Percentiles rank a stretch among this genome's conserved stretches.
Evolutionary conservation across 164 flowering plant species (phyloP).

Genomic region (Macadamia tetraphylla): DNA sequence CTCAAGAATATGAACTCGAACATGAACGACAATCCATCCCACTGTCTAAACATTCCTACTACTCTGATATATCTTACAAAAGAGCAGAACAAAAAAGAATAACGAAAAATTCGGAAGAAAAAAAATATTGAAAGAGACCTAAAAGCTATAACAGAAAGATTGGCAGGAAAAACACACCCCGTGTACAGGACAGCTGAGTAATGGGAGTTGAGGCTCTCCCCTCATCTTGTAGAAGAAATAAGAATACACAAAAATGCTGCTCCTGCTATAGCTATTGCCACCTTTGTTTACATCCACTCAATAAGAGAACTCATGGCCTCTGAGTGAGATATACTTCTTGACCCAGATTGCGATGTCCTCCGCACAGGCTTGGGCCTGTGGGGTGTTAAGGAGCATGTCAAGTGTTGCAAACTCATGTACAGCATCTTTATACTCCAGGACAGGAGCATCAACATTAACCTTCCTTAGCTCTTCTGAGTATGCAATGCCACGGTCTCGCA

Average conservation of each 20-base stretch:
- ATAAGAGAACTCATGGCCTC: conserved; percentile 76
- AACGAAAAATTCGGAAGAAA: too few species aligned
- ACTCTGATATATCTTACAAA: too few species aligned
- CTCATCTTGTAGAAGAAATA: not conserved
- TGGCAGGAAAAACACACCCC: too few species aligned
- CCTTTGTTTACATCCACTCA: conserved; percentile 12
- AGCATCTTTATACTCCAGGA: conserved; percentile 70
- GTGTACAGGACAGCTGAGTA: too few species aligned
- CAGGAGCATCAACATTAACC: conserved; percentile 74
- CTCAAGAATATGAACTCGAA: too few species aligned
- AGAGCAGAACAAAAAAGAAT: too few species aligned
- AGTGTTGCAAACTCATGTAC: conserved; percentile 69
- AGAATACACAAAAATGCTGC: not conserved
- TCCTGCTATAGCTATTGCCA: not conserved
- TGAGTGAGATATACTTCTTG: conserved; percentile 61
- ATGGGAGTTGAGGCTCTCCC: not conserved
- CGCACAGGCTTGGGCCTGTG: conserved; percentile 71
- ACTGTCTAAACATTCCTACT: too few species aligned
- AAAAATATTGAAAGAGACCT: too few species aligned
- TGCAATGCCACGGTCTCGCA: conserved; percentile 78
- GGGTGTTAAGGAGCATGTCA: conserved; percentile 62
- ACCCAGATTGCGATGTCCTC: conserved; percentile 82
- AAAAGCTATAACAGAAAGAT: too few species aligned
- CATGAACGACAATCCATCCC: too few species aligned
- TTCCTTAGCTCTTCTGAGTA: conserved; percentile 68